Percentiles rank a stretch among this genome's conserved stretches.
Evolutionary conservation across 75 land plant species (phyloP).

Genomic region (Azolla pinnata): DNA sequence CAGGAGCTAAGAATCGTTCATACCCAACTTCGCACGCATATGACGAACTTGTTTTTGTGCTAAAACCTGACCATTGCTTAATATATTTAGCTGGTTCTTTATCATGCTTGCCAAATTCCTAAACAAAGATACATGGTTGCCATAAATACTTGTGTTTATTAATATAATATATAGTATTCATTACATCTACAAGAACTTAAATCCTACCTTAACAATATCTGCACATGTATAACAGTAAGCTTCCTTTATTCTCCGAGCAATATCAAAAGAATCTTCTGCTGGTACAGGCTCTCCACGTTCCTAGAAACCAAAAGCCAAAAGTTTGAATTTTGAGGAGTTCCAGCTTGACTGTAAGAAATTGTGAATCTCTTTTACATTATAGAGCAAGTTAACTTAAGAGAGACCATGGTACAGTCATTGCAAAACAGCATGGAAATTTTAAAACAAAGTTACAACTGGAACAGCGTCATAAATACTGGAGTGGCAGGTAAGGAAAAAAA

Average conservation of each 20-base stretch:
- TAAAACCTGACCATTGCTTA: constrained; percentile 85
- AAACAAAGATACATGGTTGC: not conserved
- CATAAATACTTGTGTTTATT: too few relatives aligned
- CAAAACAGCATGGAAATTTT: too few relatives aligned
- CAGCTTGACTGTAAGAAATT: too few relatives aligned
- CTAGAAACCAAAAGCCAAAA: too few relatives aligned
- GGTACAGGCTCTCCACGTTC: constrained; percentile 96
- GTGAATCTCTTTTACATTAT: constrained; percentile 2
- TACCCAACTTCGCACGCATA: constrained; percentile 95
- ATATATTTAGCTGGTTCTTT: constrained; percentile 83
- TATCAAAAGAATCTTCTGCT: constrained; percentile 95
- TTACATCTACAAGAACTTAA: too few relatives aligned
- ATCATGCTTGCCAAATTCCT: constrained; percentile 98
- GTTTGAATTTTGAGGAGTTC: too few relatives aligned
- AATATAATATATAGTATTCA: too few relatives aligned
- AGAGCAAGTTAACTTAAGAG: not conserved
- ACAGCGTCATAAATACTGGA: too few relatives aligned
- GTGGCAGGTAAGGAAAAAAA: too few relatives aligned
- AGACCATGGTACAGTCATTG: too few relatives aligned
- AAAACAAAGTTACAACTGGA: too few relatives aligned
- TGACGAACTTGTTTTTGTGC: constrained; percentile 87
- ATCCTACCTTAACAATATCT: constrained; percentile 94
- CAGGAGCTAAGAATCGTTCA: constrained; percentile 97
- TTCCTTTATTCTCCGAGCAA: constrained; percentile 91
- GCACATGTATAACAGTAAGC: constrained; percentile 91